These are phyloP conservation scores for Lecanicillium sp. DNA, from an alignment of 2,329 filamentous ascomycete species.

Conservation along the genomic window DNA sequence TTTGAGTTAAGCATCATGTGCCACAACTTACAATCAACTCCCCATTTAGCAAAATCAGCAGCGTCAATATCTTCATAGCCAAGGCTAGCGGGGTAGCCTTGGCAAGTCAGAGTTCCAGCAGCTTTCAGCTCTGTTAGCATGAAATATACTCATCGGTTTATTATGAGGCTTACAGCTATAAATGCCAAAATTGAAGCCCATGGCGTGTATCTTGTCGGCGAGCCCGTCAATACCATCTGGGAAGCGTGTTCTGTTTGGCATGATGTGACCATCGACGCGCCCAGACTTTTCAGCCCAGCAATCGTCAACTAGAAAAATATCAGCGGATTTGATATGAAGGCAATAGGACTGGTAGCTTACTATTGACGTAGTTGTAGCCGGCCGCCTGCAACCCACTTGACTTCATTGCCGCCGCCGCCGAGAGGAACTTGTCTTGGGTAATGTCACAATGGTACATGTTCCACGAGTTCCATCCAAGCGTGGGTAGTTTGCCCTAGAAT, in stretches of 20 bases:
- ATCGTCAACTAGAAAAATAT: constrained; percentile 46
- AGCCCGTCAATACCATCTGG: constrained; percentile 51
- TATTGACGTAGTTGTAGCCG: constrained; percentile 53
- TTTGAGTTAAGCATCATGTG: no score
- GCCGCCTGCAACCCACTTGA: constrained; percentile 44
- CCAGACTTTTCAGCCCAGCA: constrained; percentile 47
- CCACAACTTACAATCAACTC: no score
- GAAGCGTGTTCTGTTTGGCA: constrained; percentile 45
- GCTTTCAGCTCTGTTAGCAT: not conserved
- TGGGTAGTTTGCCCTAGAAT: constrained; percentile 22
- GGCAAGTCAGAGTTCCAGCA: constrained; percentile 19
- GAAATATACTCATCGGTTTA: not conserved
- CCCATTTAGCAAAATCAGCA: constrained; percentile 51
- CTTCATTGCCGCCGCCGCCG: constrained; percentile 41
- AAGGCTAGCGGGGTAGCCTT: constrained; percentile 39
- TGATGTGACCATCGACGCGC: constrained; percentile 36
- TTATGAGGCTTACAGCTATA: constrained; percentile 36
- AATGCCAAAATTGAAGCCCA: constrained; percentile 58
- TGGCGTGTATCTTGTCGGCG: constrained; percentile 46
- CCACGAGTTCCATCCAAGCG: constrained; percentile 47
- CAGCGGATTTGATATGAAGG: no score
- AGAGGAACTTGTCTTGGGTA: constrained; percentile 41
- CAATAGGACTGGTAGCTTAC: no score
- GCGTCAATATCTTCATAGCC: constrained; percentile 54
- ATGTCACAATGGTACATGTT: constrained; percentile 48